Evolutionary conservation across 805 yeast genomes (phyloP), one percentile per base, ranked within the genome.

Genomic region (Kazachstania taianensis): DNA sequence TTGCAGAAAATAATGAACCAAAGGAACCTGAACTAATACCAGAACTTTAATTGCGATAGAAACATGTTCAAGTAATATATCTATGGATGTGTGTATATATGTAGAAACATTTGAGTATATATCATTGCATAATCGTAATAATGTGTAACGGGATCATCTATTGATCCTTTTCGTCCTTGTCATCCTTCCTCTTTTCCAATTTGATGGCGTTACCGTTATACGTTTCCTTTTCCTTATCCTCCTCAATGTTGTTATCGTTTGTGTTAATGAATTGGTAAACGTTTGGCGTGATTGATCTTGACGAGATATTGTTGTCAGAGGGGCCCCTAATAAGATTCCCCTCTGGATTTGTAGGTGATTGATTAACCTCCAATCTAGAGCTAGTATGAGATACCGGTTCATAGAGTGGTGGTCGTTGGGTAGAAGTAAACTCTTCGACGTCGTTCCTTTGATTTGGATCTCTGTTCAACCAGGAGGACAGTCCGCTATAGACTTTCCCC

Each of bases 161-260:
- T 31, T 35, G 6, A n/a, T n/a, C n/a, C n/a, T n/a, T n/a, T n/a
- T n/a, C n/a, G n/a, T 30, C 29, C 16, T 33, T 24, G 7, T 57
- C 42, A 43, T 73, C 77, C 16, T 50, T 45, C 15, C 50, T 52
- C 37, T 50, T 53, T 44, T 75, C 75, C 32, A 76, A 46, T 41
- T 65, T 67, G 25, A 72, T 50, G 13, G 62, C 65, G 48, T 75
- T 77, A 1, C 81, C 81, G 46, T 76, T 75, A 46, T 73, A 76
- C 1, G 76, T 70, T 19, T 61, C 50, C 24, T 71, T 55, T 16
- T 66, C 68, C 14, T 61, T 63, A 5, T 50, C 48, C 7, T 47
- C 42, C 17, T 54, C 53, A 9, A 55, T 48, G 10, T 46, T 45
- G 7, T 50, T 32, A 18, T 44, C 39, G 30, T 48, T 48, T 23